Conservation (phyloP, 768 basidiomycete genomes). For the Leccinum broughii region DNA sequence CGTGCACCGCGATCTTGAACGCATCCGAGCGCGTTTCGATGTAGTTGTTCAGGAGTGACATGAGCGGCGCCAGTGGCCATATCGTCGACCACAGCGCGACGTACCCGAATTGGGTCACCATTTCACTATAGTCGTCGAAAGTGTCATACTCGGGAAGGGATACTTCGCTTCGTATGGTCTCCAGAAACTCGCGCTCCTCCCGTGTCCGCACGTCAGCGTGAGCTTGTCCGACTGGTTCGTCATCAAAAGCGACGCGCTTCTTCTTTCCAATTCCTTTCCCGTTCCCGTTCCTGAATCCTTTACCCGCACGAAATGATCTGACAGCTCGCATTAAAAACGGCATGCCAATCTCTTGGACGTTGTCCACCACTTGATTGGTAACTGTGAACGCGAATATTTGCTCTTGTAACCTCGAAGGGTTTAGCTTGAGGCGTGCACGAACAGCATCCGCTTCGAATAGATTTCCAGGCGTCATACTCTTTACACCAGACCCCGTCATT, state of each 20-base stretch:
- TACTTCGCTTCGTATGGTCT: slow-evolving; percentile 73
- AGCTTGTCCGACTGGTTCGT: slow-evolving; percentile 42
- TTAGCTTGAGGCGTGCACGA: slow-evolving; percentile 57
- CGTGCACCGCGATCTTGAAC: slow-evolving; percentile 88
- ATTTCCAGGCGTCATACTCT: slow-evolving; percentile 19
- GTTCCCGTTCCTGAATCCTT: slow-evolving; percentile 31
- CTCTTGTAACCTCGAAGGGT: slow-evolving; percentile 71
- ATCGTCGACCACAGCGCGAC: slow-evolving; percentile 90
- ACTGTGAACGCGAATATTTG: slow-evolving; percentile 95
- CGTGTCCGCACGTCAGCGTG: slow-evolving; percentile 38
- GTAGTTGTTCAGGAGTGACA: slow-evolving; percentile 90
- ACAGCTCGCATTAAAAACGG: slow-evolving; percentile 74
- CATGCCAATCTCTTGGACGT: slow-evolving; percentile 75
- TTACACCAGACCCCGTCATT: slow-evolving; percentile 11
- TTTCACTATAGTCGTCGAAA: slow-evolving; percentile 91
- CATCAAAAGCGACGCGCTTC: slow-evolving; percentile 74
- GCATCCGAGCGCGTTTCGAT: slow-evolving; percentile 92
- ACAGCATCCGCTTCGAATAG: slow-evolving; percentile 54
- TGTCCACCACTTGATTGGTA: slow-evolving; percentile 82
- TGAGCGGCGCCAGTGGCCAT: slow-evolving; percentile 89
- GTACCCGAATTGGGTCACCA: slow-evolving; percentile 96
- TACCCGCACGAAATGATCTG: slow-evolving; percentile 48
- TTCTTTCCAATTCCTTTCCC: slow-evolving; percentile 39
- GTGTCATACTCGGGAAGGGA: slow-evolving; percentile 78
- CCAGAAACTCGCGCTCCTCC: slow-evolving; percentile 79